Evolutionary conservation across 2,329 filamentous ascomycete genomes (phyloP).

Genomic region (Colletotrichum higginsianum): DNA sequence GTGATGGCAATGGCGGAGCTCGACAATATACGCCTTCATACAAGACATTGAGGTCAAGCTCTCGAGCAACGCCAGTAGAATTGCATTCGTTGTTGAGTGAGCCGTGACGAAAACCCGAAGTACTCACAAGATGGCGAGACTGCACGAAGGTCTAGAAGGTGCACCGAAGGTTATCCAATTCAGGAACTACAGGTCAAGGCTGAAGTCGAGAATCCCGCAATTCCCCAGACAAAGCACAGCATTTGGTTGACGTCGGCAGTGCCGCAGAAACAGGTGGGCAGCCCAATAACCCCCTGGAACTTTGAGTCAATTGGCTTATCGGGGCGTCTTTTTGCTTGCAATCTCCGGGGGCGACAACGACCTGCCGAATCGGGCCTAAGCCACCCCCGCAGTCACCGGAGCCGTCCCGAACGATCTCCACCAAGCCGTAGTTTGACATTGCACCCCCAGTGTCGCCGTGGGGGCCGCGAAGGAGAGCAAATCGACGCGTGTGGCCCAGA

Average conservation of each 20-base stretch:
- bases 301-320: not conserved
- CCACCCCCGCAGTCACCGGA: slow-evolving; percentile 14
- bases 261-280: not conserved
- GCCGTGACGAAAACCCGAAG: too few species aligned
- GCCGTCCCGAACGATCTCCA: slow-evolving; percentile 8
- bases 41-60: too few species aligned
- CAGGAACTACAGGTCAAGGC: too few species aligned
- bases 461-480: not conserved
- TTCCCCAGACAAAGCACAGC: not conserved
- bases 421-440: not conserved
- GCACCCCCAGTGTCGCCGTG: not conserved
- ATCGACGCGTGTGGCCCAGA: slow-evolving; percentile 1
- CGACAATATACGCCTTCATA: too few species aligned
- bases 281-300: not conserved
- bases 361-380: slow-evolving; percentile 21
- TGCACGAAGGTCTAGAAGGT: too few species aligned
- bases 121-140: too few species aligned
- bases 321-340: not conserved
- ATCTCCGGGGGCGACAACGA: slow-evolving; percentile 23
- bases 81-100: too few species aligned
- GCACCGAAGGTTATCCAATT: too few species aligned
- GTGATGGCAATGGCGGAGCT: too few species aligned
- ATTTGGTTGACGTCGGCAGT: not conserved
- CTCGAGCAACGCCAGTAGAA: too few species aligned
- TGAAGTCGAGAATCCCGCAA: not conserved